Base-by-base conservation (phyloP, 352 stramenopile genomes). In the Phytopythium litorale region DNA sequence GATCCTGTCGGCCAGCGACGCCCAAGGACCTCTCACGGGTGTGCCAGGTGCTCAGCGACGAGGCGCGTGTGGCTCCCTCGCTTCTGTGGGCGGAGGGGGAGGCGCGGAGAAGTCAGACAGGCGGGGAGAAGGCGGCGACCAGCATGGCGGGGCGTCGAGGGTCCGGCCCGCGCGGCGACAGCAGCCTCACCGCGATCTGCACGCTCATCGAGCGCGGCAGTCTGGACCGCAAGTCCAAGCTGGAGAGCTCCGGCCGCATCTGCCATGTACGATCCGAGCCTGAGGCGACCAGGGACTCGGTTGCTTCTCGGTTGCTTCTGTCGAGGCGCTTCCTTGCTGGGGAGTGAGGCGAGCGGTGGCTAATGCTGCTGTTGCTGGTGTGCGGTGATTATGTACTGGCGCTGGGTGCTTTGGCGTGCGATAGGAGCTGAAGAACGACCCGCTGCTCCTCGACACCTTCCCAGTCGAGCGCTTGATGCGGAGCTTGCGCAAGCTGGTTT, bases 171-270 rank as follows among this genome's bases (percentile, higher is more conserved):
- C 71, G 71, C 30, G 73, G 73, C 7, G 78, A 88, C 32, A 71
- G 74, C 63, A 88, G 79, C 37, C 75, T 95, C 55, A 76, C 72
- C 28, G 83, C 85, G 59, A 94, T 93, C 65, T 96, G 87, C 69
- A 80, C 76, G 62, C 79, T 94, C 50, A 88, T 96, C 23, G 87
- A 96, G 58, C 84, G 80, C 49, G 85, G 87, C 23, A 90, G 78
- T 21, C 63, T 96, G 50, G 87, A 96, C 60, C 83, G 87, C 62
- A 93, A 93, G 68, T 91, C 87, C 50, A 96, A 96, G 66, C 81
- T 96, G 28, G 87, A 96, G 63, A 93, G 85, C 51, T 89, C 80
- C 3, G 87, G 87, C 5, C 81, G 87, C 18, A 73, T 96, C 50
- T 93, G 83, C 65, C 85, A 93, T 71, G 82, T 91, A 77, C 48